These are phyloP conservation scores for Candida labiduridarum DNA, from an alignment of 1,139 yeast species.

Conservation along the genomic window DNA sequence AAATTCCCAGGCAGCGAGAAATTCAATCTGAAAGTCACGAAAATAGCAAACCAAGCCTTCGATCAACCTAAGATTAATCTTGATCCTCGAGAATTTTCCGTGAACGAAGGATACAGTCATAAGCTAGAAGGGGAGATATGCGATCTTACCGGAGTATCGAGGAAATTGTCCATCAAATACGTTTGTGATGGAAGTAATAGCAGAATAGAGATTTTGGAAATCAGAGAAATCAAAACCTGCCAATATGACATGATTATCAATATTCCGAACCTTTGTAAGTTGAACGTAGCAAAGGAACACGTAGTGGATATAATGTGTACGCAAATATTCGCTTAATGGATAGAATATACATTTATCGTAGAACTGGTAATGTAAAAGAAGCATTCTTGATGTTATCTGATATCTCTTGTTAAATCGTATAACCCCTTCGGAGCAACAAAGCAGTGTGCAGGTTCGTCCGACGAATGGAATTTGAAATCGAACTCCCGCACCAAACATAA, in stretches of 20 bases:
- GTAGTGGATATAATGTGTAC: slow-evolving; percentile 47
- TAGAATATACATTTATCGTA: background rate
- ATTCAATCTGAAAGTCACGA: slow-evolving; percentile 19
- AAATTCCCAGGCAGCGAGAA: slow-evolving; percentile 30
- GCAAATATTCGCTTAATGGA: slow-evolving; percentile 19
- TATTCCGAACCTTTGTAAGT: slow-evolving; percentile 60
- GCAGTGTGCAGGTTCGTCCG: background rate
- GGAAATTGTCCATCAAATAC: slow-evolving; percentile 67
- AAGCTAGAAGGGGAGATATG: slow-evolving; percentile 68
- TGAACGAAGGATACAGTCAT: slow-evolving; percentile 38
- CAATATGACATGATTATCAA: slow-evolving; percentile 64
- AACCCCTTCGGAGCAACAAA: background rate
- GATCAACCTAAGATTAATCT: slow-evolving; percentile 15
- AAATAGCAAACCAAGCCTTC: slow-evolving; percentile 28
- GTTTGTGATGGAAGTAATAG: slow-evolving; percentile 56
- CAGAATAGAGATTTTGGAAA: slow-evolving; percentile 39
- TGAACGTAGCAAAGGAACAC: slow-evolving; percentile 38
- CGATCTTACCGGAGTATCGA: slow-evolving; percentile 65
- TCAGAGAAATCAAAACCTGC: slow-evolving; percentile 73
- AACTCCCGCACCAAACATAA: background rate
- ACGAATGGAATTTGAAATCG: background rate
- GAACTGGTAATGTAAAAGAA: no score
- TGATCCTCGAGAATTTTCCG: slow-evolving; percentile 21
- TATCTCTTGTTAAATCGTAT: background rate
- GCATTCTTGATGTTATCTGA: no score